Base-by-base conservation (phyloP, 768 basidiomycete genomes). In the Tulasnella sp. region DNA sequence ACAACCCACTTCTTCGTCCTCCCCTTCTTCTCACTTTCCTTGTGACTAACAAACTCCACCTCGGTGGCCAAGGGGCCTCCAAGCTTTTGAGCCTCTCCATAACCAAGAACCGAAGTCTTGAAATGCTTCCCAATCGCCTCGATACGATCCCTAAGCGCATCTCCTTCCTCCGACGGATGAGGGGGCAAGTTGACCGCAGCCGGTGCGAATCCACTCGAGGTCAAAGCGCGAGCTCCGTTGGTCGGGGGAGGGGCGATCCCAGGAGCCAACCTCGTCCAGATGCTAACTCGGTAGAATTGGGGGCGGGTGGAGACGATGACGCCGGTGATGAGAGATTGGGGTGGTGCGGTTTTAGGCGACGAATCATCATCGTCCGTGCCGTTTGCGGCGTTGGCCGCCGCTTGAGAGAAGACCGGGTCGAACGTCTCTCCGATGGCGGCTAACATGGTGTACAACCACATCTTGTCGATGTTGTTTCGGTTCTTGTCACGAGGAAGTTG, bases 381-480 rank as follows among this genome's bases (percentile, higher is more conserved):
- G 67, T 84, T 87, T n/a, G n/a, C n/a, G 78, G 82, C 82, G 25
- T 80, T 83, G 79, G 85, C 88, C 67, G 84, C 81, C 77, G 82
- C 72, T 49, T 80, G 81, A 31, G 90, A 87, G 69, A 93, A 87
- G 74, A 90, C 88, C 19, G 96, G 94, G 83, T 99, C 97, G 83
- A 97, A 98, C 0, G 96, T 99, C 85, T 99, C 97, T 73, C 97
- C 97, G 79, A 99, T 99, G 67, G 97, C 97, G 77, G 97, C 97
- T 77, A 99, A 90, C 97, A 99, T 98, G 71, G 97, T 99, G 85
- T 96, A 96, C 74, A 99, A 87, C 97, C 97, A 99, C 92, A 96
- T 95, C 83, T 90, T 91, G 83, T 99, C 97, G 71, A 99, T 91
- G 71, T 89, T 84, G 37, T 78, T 80, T 70, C 92, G 87, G 82